phyloP scores from a whole-genome alignment of 78 protist species.

The Dictyostelium intermedium region DNA sequence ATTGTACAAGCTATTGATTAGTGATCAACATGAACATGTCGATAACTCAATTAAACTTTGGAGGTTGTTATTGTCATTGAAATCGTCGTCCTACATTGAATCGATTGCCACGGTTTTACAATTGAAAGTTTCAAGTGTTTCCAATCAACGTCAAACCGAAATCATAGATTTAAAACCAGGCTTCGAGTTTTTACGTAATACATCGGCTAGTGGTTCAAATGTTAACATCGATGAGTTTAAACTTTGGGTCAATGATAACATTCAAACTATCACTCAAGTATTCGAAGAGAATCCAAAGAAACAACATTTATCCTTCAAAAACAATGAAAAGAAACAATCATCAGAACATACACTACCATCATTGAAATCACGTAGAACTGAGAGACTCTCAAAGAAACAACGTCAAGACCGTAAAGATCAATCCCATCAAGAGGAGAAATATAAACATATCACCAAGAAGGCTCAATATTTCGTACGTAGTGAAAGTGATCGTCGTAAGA shows the following conservation, averaged over 20 bases:
- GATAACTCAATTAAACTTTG: constrained; percentile 35
- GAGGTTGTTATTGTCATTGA: constrained; percentile 10
- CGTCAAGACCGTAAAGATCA: constrained; percentile 3
- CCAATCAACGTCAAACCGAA: neutral
- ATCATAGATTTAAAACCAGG: constrained; percentile 45
- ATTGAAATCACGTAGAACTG: constrained; percentile 20
- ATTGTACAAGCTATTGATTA: neutral
- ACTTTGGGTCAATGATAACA: constrained; percentile 32
- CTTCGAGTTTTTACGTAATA: constrained; percentile 26
- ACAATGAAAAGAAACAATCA: neutral
- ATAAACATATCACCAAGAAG: constrained; percentile 33
- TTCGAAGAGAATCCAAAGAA: constrained; percentile 63
- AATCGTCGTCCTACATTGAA: constrained; percentile 9
- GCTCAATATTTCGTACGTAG: constrained; percentile 36
- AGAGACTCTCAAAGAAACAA: neutral
- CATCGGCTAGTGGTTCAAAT: neutral
- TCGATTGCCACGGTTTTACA: neutral
- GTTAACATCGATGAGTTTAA: neutral
- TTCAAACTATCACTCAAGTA: constrained; percentile 3
- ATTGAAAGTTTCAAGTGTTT: neutral
- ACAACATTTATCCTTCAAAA: neutral
- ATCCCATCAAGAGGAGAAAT: constrained; percentile 3
- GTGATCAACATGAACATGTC: constrained; percentile 1
- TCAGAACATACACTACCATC: neutral
- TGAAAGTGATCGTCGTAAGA: constrained; percentile 50